These are phyloP conservation scores for Trichoderma breve DNA, from an alignment of 2,329 filamentous ascomycete species.

Conservation along the genomic window DNA sequence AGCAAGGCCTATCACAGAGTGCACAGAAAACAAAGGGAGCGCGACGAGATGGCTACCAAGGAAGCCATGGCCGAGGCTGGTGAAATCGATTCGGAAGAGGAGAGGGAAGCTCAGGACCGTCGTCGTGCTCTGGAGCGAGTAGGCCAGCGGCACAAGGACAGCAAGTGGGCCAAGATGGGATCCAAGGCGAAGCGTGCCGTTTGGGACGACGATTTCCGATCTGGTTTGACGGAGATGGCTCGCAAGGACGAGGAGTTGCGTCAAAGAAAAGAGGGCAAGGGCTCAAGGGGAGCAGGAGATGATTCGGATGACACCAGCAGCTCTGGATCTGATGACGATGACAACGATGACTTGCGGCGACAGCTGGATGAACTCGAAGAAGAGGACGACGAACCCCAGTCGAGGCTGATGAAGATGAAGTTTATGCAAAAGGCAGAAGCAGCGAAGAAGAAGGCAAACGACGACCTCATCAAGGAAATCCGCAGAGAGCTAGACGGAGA, in stretches of 20 bases:
- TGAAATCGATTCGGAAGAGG: slow-evolving; percentile 63
- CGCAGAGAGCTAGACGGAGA: slow-evolving; percentile 69
- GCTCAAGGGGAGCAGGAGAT: slow-evolving; percentile 42
- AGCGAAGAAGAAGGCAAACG: slow-evolving; percentile 73
- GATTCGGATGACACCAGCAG: slow-evolving; percentile 56
- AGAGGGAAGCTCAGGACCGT: slow-evolving; percentile 65
- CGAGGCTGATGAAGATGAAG: slow-evolving; percentile 76
- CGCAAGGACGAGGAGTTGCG: slow-evolving; percentile 78
- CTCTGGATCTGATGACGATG: slow-evolving; percentile 60
- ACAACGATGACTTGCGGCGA: slow-evolving; percentile 50
- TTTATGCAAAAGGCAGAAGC: slow-evolving; percentile 94
- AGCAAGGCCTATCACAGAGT: slow-evolving; percentile 92
- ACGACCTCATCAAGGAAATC: slow-evolving; percentile 69
- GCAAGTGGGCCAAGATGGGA: slow-evolving; percentile 87
- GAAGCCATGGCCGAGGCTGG: slow-evolving; percentile 56
- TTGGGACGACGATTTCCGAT: slow-evolving; percentile 85
- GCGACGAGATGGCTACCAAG: slow-evolving; percentile 51
- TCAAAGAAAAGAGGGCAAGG: slow-evolving; percentile 72
- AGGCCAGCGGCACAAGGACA: slow-evolving; percentile 79
- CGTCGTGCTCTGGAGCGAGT: slow-evolving; percentile 80
- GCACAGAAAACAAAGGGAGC: slow-evolving; percentile 70
- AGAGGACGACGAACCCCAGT: slow-evolving; percentile 54
- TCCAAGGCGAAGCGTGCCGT: slow-evolving; percentile 75
- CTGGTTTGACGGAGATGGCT: slow-evolving; percentile 77
- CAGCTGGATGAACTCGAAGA: slow-evolving; percentile 43